phyloP scores from a whole-genome alignment of 202 grass and related monocot genomes.

The Eragrostis tef region DNA sequence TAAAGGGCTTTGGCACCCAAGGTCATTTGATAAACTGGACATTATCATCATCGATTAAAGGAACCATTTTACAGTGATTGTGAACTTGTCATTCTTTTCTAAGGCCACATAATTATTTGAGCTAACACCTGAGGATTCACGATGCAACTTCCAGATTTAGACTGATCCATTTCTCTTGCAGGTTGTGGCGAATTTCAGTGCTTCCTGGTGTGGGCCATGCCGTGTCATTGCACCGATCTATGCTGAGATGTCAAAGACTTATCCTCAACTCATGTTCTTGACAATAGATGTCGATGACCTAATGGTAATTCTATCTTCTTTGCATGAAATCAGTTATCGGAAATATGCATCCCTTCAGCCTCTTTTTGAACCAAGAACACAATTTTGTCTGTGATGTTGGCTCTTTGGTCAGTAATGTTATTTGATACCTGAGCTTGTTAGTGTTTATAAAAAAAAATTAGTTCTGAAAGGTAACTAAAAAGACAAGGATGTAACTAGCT shows the following conservation, averaged over 20 bases:
- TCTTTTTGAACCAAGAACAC: background rate
- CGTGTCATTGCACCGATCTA: conserved; percentile 79
- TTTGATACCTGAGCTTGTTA: background rate
- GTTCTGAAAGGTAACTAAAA: background rate
- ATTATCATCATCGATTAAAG: background rate
- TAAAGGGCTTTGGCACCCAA: background rate
- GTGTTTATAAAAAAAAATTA: background rate
- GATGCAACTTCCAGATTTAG: background rate
- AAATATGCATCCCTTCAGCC: background rate
- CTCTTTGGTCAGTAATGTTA: background rate
- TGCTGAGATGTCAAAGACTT: conserved; percentile 79
- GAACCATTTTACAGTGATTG: background rate
- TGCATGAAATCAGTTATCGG: background rate
- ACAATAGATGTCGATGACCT: conserved; percentile 81
- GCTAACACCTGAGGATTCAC: background rate
- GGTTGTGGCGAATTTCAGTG: conserved; percentile 93
- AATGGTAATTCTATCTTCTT: conserved; percentile 52
- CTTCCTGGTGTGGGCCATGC: conserved; percentile 89
- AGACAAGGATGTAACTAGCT: background rate
- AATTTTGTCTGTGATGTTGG: background rate
- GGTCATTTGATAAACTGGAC: background rate
- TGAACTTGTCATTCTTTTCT: conserved; percentile 24
- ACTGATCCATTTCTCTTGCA: conserved; percentile 41
- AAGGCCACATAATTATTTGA: background rate
- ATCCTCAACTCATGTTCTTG: conserved; percentile 86